phyloP scores from a whole-genome alignment of 2,329 filamentous ascomycete species.

The Colletotrichum noveboracense region DNA sequence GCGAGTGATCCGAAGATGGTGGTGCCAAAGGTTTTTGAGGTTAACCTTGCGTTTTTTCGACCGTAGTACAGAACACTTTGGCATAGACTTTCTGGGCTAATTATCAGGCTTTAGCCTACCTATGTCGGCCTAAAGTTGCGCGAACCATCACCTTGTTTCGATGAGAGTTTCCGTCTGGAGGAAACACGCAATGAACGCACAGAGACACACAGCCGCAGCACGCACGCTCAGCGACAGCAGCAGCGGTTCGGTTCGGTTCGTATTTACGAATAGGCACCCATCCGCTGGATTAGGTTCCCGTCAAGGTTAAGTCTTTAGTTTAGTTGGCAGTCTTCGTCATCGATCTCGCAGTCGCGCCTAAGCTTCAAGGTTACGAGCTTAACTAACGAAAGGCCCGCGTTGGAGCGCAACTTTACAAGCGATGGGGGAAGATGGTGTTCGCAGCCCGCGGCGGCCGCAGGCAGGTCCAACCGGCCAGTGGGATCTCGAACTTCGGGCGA shows the following conservation, averaged over 20 bases:
- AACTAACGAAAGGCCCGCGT: not conserved
- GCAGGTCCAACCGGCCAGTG: not conserved
- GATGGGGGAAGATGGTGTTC: not conserved
- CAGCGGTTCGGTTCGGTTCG: not conserved
- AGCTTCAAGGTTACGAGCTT: not conserved
- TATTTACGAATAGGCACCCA: not conserved
- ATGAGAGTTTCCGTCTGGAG: not conserved
- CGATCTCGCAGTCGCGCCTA: not conserved
- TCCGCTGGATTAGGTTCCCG: not conserved
- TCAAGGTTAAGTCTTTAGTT: not conserved
- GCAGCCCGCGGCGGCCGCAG: not conserved
- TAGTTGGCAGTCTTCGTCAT: conserved; percentile 8
- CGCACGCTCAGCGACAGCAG: not conserved
- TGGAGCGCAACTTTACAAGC: not conserved
- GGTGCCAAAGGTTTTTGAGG: not conserved
- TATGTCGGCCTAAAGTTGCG: not conserved
- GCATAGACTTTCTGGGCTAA: not conserved
- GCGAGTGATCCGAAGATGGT: conserved; percentile 5
- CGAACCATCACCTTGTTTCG: not conserved
- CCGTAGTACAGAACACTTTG: not conserved
- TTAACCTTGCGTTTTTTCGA: not conserved
- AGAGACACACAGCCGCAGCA: not conserved
- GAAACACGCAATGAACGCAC: not conserved
- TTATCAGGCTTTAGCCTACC: not conserved
- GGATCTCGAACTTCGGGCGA: not conserved